Evolutionary conservation across 495 filamentous ascomycete species (phyloP), one percentile per base, ranked within the genome.

Genomic region (Haplographium delicatum): DNA sequence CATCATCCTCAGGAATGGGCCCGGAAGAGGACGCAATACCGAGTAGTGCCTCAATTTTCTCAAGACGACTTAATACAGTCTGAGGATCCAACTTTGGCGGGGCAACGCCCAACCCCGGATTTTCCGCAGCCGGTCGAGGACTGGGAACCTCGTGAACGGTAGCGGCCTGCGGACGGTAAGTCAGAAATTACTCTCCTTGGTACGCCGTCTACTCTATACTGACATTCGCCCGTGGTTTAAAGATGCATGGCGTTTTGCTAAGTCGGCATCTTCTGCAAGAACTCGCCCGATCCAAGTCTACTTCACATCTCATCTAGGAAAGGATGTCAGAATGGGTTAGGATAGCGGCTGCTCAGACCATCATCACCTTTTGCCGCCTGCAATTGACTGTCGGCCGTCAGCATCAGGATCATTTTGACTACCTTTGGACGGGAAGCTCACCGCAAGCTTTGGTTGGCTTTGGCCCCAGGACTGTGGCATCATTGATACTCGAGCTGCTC

Each of bases 151-250:
- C 61, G 38, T 63, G 61, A 16, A 65, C 50, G 2, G 60, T 62
- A 24, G 68, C 66, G 16, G 68, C 67, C 68, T 69, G 26, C n/a
- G n/a, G n/a, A n/a, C n/a, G 37, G 24, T 8, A 26, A 6, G 6
- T 33, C 9, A 42, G 27, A 24, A 19, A 6, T 11, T 35, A 22
- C 9, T n/a, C 4, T 10, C 35, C 31, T 38, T 16, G 5, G 9
- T 13, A 39, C 24, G 34, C n/a, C 19, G 11, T 19, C 13, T 2
- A 7, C 10, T 44, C 11, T 4, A 44, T 44, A 44, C 63, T 50
- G 41, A 71, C 67, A 65, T 71, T 69, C 16, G 67, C 66, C 31
- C 68, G 54, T n/a, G 67, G 68, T 44, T 67, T 68, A 49, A 71
- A 71, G 13, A 71, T 48, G 52, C 68, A 71, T 24, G 64, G 33